A percentile compares a stretch with the other conserved stretches of the same genome.
Evolutionary conservation across 441 rosid genomes (phyloP).

Genomic region (Corymbia calophylla): DNA sequence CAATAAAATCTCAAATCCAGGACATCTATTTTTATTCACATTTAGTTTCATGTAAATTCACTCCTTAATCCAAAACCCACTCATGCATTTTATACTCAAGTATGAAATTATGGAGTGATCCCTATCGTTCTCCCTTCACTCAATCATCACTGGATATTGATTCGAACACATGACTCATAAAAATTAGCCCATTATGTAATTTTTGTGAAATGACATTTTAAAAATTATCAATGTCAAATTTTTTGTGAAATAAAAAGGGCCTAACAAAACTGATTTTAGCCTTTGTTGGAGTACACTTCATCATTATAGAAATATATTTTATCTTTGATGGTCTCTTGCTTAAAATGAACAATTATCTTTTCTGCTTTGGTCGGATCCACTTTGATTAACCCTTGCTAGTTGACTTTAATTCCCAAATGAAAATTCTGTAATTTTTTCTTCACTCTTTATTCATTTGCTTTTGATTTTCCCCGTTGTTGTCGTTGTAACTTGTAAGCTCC

Average conservation of each 20-base stretch:
- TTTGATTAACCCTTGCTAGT: not conserved
- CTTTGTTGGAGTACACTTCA: too few relatives aligned
- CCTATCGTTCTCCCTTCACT: fast-evolving
- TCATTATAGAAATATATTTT: too few relatives aligned
- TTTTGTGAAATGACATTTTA: fast-evolving
- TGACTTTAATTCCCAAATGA: not conserved
- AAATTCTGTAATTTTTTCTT: not conserved
- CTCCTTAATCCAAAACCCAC: not conserved
- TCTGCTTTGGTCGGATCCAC: not conserved
- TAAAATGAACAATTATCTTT: not conserved
- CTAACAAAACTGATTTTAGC: too few relatives aligned
- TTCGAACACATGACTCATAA: not conserved
- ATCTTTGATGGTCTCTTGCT: not conserved
- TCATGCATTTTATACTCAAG: not conserved
- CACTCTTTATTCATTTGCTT: not conserved
- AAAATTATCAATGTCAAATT: too few relatives aligned
- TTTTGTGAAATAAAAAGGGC: too few relatives aligned
- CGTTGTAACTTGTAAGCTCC: not conserved
- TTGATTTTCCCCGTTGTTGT: too few relatives aligned
- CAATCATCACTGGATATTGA: fast-evolving
- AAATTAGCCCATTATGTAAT: fast-evolving
- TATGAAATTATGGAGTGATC: too few relatives aligned
- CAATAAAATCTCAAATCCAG: too few relatives aligned
- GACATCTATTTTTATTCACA: too few relatives aligned
- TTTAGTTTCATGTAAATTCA: too few relatives aligned